A percentile compares a stretch with the other conserved stretches of the same genome.
phyloP scores from a whole-genome alignment of 139 green algal species.

The Bryopsis sp. region DNA sequence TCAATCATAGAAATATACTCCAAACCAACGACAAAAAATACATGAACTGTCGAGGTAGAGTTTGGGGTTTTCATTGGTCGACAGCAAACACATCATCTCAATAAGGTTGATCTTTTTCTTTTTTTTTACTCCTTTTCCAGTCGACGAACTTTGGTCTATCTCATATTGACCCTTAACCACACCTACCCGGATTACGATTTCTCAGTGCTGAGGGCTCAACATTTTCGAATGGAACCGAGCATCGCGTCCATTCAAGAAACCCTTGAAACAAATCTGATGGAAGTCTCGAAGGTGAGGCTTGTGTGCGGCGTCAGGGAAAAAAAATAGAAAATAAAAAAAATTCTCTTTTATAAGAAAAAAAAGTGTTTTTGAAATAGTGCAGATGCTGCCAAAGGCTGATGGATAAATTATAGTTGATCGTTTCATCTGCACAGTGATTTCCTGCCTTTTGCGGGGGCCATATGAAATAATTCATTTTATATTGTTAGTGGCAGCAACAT shows the following conservation, averaged over 20 bases:
- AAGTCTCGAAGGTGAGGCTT: slow-evolving; percentile 64
- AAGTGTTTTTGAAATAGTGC: background rate
- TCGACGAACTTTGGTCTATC: slow-evolving; percentile 94
- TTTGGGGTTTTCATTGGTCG: background rate
- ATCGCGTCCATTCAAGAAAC: slow-evolving; percentile 62
- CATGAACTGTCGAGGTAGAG: background rate
- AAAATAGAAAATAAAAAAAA: background rate
- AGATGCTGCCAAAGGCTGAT: background rate
- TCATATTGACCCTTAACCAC: slow-evolving; percentile 98
- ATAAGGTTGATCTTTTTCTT: background rate
- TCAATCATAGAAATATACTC: background rate
- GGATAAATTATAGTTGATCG: background rate
- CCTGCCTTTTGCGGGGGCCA: background rate
- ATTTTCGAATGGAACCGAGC: slow-evolving; percentile 85
- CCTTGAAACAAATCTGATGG: slow-evolving; percentile 78
- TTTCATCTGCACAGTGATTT: background rate
- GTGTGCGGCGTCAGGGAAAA: background rate
- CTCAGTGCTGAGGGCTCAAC: slow-evolving; percentile 72
- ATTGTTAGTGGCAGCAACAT: too few species aligned
- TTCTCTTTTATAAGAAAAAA: background rate
- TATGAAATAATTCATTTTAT: too few species aligned
- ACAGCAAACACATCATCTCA: background rate
- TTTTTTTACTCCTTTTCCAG: slow-evolving; percentile 29
- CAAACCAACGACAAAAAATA: background rate
- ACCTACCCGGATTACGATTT: slow-evolving; percentile 98